A percentile compares a stretch with the other conserved stretches of the same genome.
Conservation (phyloP, 352 stramenopile species). For the Phytopythium delawarense region DNA sequence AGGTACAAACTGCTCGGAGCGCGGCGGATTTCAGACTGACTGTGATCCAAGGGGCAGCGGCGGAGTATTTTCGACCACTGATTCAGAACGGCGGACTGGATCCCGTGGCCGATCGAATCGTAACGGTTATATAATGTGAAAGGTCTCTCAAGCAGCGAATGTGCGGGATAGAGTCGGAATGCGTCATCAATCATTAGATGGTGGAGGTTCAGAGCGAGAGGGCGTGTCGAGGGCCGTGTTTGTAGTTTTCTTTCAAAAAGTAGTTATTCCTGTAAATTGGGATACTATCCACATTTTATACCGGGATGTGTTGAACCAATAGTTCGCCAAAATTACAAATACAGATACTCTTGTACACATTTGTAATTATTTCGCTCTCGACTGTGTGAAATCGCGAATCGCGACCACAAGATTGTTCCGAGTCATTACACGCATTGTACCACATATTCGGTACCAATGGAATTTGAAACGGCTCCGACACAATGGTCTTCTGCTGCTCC, state of each 20-base stretch:
- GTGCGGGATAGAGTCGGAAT: not conserved
- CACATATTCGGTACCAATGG: no score
- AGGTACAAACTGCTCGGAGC: slow-evolving; percentile 1
- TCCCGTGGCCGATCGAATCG: not conserved
- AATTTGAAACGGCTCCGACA: no score
- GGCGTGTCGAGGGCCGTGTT: not conserved
- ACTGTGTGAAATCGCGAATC: no score
- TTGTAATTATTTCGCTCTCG: no score
- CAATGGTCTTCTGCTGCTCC: no score
- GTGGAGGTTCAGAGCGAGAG: slow-evolving; percentile 2
- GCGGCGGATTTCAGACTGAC: slow-evolving; percentile 25
- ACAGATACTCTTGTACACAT: no score
- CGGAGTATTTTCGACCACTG: not conserved
- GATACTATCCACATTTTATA: no score
- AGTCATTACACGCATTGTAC: no score
- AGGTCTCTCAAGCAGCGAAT: not conserved
- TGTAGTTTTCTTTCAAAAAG: not conserved
- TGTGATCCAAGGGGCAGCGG: not conserved
- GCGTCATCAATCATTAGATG: not conserved
- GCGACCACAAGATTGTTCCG: no score
- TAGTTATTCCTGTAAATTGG: no score
- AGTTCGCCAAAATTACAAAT: no score
- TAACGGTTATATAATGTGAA: not conserved
- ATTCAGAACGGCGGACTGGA: not conserved
- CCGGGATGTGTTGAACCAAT: no score